Conservation (phyloP, 192 early-diverging fungal genomes). For the Coemansia sp. region DNA sequence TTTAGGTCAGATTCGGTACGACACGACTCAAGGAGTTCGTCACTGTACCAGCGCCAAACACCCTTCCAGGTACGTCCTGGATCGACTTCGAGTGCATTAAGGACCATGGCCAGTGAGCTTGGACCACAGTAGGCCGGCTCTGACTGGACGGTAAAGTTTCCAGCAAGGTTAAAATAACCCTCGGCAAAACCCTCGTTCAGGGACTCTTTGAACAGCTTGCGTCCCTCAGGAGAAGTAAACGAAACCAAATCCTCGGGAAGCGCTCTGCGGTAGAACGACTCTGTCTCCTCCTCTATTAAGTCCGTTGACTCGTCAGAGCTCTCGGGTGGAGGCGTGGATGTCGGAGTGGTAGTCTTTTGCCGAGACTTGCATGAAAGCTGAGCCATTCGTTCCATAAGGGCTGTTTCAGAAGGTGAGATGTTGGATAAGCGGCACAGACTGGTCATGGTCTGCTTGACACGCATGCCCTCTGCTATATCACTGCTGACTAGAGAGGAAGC, state of each 20-base stretch:
- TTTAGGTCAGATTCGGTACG: slow-evolving; percentile 69
- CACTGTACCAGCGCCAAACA: slow-evolving; percentile 86
- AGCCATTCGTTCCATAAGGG: neutral
- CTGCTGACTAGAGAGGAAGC: neutral
- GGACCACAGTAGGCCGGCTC: slow-evolving; percentile 90
- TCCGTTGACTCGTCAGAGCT: too few species aligned
- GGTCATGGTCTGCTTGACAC: neutral
- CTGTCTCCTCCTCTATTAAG: slow-evolving; percentile 17
- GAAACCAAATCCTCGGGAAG: slow-evolving; percentile 67
- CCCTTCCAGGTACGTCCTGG: slow-evolving; percentile 89
- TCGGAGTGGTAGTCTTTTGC: neutral
- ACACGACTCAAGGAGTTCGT: slow-evolving; percentile 74
- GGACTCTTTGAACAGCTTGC: slow-evolving; percentile 74
- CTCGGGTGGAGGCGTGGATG: neutral
- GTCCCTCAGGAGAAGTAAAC: slow-evolving; percentile 77
- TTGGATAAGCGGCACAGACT: neutral
- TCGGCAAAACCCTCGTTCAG: slow-evolving; percentile 76
- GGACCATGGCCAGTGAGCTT: slow-evolving; percentile 87
- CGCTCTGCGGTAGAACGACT: slow-evolving; percentile 62
- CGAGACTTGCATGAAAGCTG: neutral
- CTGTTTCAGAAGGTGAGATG: neutral
- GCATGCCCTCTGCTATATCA: neutral
- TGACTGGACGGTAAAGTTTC: slow-evolving; percentile 88
- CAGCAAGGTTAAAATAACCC: slow-evolving; percentile 80
- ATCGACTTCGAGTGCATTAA: slow-evolving; percentile 91